Conservation (phyloP, 495 filamentous ascomycete species). For the Viridothelium virens region DNA sequence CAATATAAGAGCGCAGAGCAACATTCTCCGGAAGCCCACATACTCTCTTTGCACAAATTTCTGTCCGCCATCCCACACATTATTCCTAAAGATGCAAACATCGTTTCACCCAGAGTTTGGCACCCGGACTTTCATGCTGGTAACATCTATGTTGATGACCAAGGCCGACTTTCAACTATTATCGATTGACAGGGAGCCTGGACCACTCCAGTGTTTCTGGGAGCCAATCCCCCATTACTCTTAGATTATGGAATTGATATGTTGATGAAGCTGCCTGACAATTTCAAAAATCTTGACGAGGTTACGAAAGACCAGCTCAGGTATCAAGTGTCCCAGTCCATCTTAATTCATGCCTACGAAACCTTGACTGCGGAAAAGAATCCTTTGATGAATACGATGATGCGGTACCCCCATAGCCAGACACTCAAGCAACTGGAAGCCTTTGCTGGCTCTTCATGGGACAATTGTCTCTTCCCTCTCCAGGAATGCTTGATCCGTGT, state of each 20-base stretch:
- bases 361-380: constrained; percentile 15
- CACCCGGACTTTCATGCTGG: constrained; percentile 36
- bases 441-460: constrained; percentile 19
- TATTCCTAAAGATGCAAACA: constrained; percentile 16
- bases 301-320: constrained; percentile 14
- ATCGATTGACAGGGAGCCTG: constrained; percentile 24
- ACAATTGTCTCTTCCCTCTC: constrained; percentile 17
- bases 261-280: constrained; percentile 20
- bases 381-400: constrained; percentile 19
- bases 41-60: constrained; percentile 15
- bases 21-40: constrained; percentile 17
- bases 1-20: constrained; percentile 8
- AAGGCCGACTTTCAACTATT: constrained; percentile 17
- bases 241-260: constrained; percentile 15
- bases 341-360: constrained; percentile 15
- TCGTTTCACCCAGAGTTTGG: constrained; percentile 27
- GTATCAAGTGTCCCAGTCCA: constrained; percentile 18
- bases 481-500: constrained; percentile 18
- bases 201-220: constrained; percentile 14
- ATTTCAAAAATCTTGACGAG: constrained; percentile 20
- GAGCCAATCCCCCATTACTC: constrained; percentile 16
- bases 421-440: constrained; percentile 19
- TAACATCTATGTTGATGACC: constrained; percentile 31
- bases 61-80: constrained; percentile 15
- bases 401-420: constrained; percentile 17